A percentile compares a stretch with the other conserved stretches of the same genome.
phyloP scores from a whole-genome alignment of 805 yeast species.

The Lachancea dasiensis region DNA sequence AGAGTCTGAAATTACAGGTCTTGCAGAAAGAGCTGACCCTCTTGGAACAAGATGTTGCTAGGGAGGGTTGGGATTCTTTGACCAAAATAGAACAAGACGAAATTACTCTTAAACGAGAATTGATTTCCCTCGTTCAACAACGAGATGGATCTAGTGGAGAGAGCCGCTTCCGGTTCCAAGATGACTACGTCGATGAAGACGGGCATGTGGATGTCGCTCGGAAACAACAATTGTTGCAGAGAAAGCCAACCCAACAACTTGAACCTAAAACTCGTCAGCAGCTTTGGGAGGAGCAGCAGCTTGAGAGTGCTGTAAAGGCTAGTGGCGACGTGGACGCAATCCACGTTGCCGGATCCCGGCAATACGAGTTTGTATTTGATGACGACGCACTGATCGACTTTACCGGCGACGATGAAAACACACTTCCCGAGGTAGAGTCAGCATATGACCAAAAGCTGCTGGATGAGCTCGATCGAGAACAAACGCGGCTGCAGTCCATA shows the following conservation, averaged over 20 bases:
- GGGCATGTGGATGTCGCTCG: constrained; percentile 50
- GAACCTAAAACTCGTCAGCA: constrained; percentile 30
- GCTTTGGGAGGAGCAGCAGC: constrained; percentile 33
- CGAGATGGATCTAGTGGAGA: constrained; percentile 30
- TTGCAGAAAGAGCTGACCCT: constrained; percentile 43
- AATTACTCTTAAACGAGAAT: constrained; percentile 44
- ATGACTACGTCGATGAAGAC: constrained; percentile 46
- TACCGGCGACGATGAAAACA: constrained; percentile 28
- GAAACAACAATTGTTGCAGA: constrained; percentile 45
- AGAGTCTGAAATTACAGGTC: constrained; percentile 39
- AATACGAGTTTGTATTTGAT: constrained; percentile 75
- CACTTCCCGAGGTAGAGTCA: constrained; percentile 27
- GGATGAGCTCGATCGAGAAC: constrained; percentile 24
- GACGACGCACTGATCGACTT: constrained; percentile 55
- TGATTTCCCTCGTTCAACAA: constrained; percentile 40
- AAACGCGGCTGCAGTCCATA: constrained; percentile 29
- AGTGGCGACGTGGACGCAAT: constrained; percentile 23
- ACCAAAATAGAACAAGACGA: constrained; percentile 46
- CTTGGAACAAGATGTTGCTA: constrained; percentile 43
- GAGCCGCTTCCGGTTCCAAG: constrained; percentile 48
- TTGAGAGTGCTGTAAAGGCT: constrained; percentile 22
- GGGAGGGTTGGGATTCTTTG: constrained; percentile 50
- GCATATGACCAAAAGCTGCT: constrained; percentile 23
- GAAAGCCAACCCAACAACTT: constrained; percentile 21
- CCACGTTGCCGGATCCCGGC: constrained; percentile 27